Evolutionary conservation across 345 rosid genomes (phyloP), one percentile per base, ranked within the genome.

Genomic region (Populus alba): DNA sequence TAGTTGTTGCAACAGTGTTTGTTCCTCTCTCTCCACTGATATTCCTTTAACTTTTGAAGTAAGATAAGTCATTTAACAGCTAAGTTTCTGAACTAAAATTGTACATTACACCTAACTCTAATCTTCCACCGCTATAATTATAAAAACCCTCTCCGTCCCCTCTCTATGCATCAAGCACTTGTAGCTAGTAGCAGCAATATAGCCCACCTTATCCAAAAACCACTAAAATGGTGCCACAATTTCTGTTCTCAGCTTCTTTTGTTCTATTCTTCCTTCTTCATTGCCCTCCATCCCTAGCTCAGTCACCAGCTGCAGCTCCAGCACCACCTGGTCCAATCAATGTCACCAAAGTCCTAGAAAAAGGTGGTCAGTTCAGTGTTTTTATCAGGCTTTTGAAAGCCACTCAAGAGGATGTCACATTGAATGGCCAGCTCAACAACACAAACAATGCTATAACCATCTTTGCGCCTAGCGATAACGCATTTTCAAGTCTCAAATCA

Each of bases 381-480:
- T 69, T 84, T 22, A 75, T 84, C 77, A 71, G 86, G 74, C 87
- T 84, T 8, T 13, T 87, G 70, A 78, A 63, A 75, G 78, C 73
- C 57, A 84, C 87, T 39, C 66, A 74, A 13, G 87, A 78, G 11
- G 78, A 65, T 47, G 80, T 73, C 62, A 85, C 81, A 47, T 69
- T 87, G 68, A 77, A 74, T 11, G 72, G 81, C 51, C 87, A 87
- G 65, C 83, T 87, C 71, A 87, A 87, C 65, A 82, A 80, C 69
- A 73, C 89, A 51, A 76, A 76, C 81, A 81, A 83, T 16, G 89
- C 86, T 62, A 49, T 84, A 65, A 87, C 89, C 35, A 70, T 87
- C 66, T 83, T 83, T 7, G 83, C 86, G 1, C 87, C 87, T 0
- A 71, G 66, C 18, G 89, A 87, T 35, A 80, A 18, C 25, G 89